phyloP scores from a whole-genome alignment of 345 rosid species.

The Eucalyptus tenuipes region DNA sequence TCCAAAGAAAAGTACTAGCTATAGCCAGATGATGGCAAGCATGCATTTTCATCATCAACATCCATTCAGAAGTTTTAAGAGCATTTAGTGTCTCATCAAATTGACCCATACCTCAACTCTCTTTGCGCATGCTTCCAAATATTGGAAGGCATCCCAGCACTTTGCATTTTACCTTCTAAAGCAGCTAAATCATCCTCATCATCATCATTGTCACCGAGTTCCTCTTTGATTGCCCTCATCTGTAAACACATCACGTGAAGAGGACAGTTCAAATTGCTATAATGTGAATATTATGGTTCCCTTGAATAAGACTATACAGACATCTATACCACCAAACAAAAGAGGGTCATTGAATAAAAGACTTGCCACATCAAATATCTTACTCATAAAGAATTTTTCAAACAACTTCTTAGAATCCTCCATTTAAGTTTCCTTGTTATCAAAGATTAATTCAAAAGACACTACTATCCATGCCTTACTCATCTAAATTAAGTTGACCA shows the following conservation, averaged over 20 bases:
- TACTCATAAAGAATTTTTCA: neutral
- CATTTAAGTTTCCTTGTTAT: neutral
- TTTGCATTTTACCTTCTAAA: conserved; percentile 93
- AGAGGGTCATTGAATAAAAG: neutral
- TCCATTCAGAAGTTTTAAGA: neutral
- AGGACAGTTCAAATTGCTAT: neutral
- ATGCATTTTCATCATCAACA: neutral
- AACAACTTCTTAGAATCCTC: neutral
- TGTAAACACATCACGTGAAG: conserved; percentile 8
- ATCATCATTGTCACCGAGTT: conserved; percentile 97
- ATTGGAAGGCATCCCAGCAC: conserved; percentile 89
- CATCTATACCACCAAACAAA: neutral
- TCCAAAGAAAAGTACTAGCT: neutral
- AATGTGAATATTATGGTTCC: neutral
- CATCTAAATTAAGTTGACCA: neutral
- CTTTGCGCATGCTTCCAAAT: conserved; percentile 98
- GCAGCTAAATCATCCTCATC: conserved; percentile 98
- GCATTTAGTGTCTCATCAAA: neutral
- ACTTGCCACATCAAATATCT: neutral
- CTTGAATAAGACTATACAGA: neutral
- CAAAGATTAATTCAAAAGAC: neutral
- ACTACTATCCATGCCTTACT: neutral
- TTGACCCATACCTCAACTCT: conserved; percentile 63
- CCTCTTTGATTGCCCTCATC: conserved; percentile 99
- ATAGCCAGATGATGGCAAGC: neutral